Evolutionary conservation across 805 yeast species (phyloP), one percentile per base, ranked within the genome.

Genomic region (Hanseniaspora thailandica): DNA sequence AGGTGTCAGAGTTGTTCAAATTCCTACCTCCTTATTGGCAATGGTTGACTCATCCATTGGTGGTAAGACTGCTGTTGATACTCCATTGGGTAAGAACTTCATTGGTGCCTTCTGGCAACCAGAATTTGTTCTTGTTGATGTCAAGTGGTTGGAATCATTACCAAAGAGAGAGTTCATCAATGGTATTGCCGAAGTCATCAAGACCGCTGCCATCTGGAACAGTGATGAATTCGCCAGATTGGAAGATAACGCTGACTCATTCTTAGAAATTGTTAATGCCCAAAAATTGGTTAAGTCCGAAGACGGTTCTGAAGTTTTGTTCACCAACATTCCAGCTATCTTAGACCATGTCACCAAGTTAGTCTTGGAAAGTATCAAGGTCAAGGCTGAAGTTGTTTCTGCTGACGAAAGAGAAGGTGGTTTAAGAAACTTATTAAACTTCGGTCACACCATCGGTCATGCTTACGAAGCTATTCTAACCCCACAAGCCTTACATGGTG

Each of bases 11-110:
- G 87, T 88, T 55, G 82, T 88, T 43, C 98, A 93, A 68, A 76
- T 93, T 28, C 98, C 98, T 54, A 93, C 98, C 6, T 85, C 96
- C 33, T 70, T 93, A 58, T 75, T 93, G 57, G 83, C 98, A 8
- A 93, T 93, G 98, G 98, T 93, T 33, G 98, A 93, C 67, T 88
- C 97, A 10, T 86, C 97, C 4, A 87, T 93, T 60, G 98, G 98
- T 56, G 98, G 98, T 40, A 93, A 93, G 67, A 93, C 98, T 43
- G 98, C 98, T 39, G 89, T 93, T 55, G 98, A 93, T 66, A 89
- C 97, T 13, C 96, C 97, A 1, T 68, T 84, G 58, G 98, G 98
- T 45, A 93, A 93, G 73, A 93, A 93, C 71, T 83, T 93, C 60
- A 76, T 93, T 57, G 98, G 98, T 57, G 93, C 97, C 0, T 93